These are phyloP conservation scores for Sclerotiophoma versabilis DNA, from an alignment of 2,329 filamentous ascomycete species.

Conservation along the genomic window DNA sequence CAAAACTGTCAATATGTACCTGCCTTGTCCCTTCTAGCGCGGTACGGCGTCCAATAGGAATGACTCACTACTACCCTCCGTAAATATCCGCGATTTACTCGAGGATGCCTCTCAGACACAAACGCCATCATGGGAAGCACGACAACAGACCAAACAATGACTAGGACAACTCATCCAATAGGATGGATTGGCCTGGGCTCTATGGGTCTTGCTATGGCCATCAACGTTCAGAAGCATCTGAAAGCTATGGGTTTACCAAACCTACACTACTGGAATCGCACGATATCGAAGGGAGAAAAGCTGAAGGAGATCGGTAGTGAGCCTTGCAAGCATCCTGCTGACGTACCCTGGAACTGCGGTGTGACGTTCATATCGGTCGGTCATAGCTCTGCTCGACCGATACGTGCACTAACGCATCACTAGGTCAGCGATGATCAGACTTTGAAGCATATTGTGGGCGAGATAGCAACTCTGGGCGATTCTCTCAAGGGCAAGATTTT, in stretches of 20 bases:
- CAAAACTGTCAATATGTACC: not conserved
- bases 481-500: slow-evolving; percentile 51
- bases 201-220: slow-evolving; percentile 60
- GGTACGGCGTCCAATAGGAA: slow-evolving; percentile 4
- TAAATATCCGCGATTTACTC: not conserved
- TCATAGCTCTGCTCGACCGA: not conserved
- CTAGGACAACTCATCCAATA: not conserved
- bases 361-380: slow-evolving; percentile 47
- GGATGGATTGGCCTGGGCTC: slow-evolving; percentile 56
- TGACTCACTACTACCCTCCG: slow-evolving; percentile 13
- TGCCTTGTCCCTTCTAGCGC: slow-evolving; percentile 18
- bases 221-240: slow-evolving; percentile 57
- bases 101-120: not conserved
- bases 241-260: slow-evolving; percentile 19
- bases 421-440: slow-evolving; percentile 54
- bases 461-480: slow-evolving; percentile 27
- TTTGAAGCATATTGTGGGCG: slow-evolving; percentile 42
- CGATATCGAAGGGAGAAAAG: slow-evolving; percentile 53
- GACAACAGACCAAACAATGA: not conserved
- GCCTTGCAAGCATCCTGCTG: slow-evolving; percentile 21
- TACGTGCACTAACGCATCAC: not conserved
- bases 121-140: not conserved
- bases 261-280: slow-evolving; percentile 57
- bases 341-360: slow-evolving; percentile 30
- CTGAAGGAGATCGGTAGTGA: slow-evolving; percentile 39